A percentile compares a stretch with the other conserved stretches of the same genome.
Evolutionary conservation across 768 basidiomycete species (phyloP).

Genomic region (Podaxis mareebaensis): DNA sequence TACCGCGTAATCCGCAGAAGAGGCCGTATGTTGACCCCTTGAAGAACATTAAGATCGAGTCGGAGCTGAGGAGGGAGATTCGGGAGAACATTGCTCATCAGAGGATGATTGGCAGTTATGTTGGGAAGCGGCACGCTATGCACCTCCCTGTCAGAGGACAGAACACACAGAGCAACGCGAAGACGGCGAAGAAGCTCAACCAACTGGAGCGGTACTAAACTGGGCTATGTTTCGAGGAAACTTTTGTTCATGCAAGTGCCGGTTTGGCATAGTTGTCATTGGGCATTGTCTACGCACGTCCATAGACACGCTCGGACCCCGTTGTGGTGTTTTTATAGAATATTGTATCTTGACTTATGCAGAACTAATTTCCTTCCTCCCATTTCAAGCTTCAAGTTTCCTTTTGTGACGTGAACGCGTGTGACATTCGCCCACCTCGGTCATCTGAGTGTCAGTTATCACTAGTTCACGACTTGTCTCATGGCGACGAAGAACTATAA

Average conservation of each 20-base stretch:
- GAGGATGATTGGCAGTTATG: constrained; percentile 91
- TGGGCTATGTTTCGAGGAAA: background rate
- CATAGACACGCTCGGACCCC: background rate
- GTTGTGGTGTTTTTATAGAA: background rate
- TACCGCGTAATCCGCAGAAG: constrained; percentile 21
- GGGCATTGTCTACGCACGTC: background rate
- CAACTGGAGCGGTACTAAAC: constrained; percentile 60
- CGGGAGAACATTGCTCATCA: constrained; percentile 93
- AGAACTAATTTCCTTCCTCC: background rate
- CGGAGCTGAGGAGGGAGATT: constrained; percentile 78
- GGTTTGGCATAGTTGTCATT: background rate
- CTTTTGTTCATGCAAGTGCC: background rate
- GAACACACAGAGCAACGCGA: constrained; percentile 87
- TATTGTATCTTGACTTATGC: constrained; percentile 2
- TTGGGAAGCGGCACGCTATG: constrained; percentile 92
- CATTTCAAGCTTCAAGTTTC: background rate
- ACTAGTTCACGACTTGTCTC: constrained; percentile 1
- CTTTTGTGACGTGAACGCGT: constrained; percentile 26
- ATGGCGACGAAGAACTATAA: constrained; percentile 88
- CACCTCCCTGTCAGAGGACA: constrained; percentile 93
- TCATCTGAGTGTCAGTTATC: background rate
- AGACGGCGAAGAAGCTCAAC: constrained; percentile 91
- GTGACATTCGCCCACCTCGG: background rate
- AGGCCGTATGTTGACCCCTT: constrained; percentile 55
- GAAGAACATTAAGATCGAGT: constrained; percentile 79